These are phyloP conservation scores for Xylaria bambusicola DNA, from an alignment of 495 filamentous ascomycete genomes.

Conservation along the genomic window DNA sequence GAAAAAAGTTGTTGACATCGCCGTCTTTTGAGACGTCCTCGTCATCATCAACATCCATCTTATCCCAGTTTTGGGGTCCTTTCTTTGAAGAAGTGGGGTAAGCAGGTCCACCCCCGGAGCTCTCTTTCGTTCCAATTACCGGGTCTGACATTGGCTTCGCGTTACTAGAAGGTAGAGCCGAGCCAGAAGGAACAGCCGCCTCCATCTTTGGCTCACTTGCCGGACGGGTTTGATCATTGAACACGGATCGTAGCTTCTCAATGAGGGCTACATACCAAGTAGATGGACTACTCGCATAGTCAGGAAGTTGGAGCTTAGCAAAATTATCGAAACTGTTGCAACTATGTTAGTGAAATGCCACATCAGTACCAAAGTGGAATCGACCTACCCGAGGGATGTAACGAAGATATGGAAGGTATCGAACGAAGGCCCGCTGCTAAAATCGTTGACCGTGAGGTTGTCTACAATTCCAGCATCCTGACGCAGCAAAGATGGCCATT, in stretches of 20 bases:
- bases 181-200: background rate
- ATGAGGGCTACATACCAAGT: slow-evolving; percentile 29
- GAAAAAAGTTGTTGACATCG: slow-evolving; percentile 86
- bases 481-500: slow-evolving; percentile 74
- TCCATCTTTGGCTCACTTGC: background rate
- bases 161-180: slow-evolving; percentile 3
- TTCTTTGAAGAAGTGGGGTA: slow-evolving; percentile 88
- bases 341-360: background rate
- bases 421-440: slow-evolving; percentile 9
- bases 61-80: slow-evolving; percentile 93
- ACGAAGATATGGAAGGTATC: slow-evolving; percentile 22
- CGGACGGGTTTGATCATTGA: background rate
- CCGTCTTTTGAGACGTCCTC: slow-evolving; percentile 64
- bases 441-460: slow-evolving; percentile 20
- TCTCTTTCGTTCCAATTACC: slow-evolving; percentile 11
- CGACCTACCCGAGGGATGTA: slow-evolving; percentile 24
- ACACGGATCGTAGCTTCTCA: slow-evolving; percentile 16
- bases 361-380: too few species aligned
- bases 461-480: slow-evolving; percentile 33
- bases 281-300: slow-evolving; percentile 4
- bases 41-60: slow-evolving; percentile 54
- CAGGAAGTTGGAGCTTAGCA: slow-evolving; percentile 25
- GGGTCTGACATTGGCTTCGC: slow-evolving; percentile 25
- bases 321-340: slow-evolving; percentile 5
- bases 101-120: slow-evolving; percentile 45